phyloP scores from a whole-genome alignment of 345 rosid genomes.

The Ceriops decandra region DNA sequence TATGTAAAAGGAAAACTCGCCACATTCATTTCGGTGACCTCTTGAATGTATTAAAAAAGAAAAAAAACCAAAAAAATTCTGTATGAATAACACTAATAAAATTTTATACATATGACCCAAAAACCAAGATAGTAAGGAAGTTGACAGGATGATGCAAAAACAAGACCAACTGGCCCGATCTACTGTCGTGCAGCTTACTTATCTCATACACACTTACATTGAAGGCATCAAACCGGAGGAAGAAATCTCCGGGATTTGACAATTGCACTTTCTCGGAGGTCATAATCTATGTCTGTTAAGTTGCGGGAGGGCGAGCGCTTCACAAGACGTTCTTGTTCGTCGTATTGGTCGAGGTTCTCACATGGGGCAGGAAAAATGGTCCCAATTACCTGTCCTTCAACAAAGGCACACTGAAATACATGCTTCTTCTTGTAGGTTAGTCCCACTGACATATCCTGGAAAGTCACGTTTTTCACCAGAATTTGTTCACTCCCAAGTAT shows the following conservation, averaged over 20 bases:
- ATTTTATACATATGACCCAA: neutral
- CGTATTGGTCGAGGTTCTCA: conserved; percentile 78
- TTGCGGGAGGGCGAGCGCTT: conserved; percentile 61
- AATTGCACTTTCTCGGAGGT: conserved; percentile 34
- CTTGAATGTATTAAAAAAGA: neutral
- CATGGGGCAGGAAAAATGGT: conserved; percentile 84
- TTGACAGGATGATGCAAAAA: neutral
- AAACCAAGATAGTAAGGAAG: neutral
- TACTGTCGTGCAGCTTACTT: conserved; percentile 1
- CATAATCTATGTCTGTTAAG: conserved; percentile 78
- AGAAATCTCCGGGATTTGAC: neutral
- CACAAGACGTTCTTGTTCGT: conserved; percentile 60
- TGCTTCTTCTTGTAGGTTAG: conserved; percentile 83
- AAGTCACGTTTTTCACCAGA: conserved; percentile 55
- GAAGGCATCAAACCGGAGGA: conserved; percentile 5
- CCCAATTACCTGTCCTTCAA: conserved; percentile 81
- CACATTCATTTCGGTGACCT: neutral
- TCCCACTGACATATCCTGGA: conserved; percentile 71
- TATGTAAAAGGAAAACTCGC: no score
- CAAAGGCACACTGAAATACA: conserved; percentile 79
- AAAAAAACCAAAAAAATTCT: conserved; percentile 11
- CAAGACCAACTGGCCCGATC: conserved; percentile 15
- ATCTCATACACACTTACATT: conserved; percentile 7
- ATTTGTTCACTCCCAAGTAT: conserved; percentile 69
- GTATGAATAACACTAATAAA: conserved; percentile 21